Conservation (phyloP, 2,329 filamentous ascomycete genomes). For the Sporothrix inflata region DNA sequence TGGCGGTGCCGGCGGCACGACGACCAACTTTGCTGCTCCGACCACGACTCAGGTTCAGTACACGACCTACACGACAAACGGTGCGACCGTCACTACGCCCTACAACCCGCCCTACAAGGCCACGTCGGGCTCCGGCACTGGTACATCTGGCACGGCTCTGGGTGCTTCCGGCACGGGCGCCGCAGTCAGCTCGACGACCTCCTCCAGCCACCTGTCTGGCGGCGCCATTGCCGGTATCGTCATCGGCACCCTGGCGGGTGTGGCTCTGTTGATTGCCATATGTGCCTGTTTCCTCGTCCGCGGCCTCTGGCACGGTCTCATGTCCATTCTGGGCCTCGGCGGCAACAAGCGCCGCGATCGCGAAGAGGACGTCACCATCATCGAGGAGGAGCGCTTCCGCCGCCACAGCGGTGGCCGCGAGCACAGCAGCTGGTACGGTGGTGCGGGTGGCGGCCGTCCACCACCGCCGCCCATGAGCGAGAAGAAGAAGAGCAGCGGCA, state of each 20-base stretch:
- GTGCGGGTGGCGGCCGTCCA: slow-evolving; percentile 43
- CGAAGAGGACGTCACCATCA: slow-evolving; percentile 50
- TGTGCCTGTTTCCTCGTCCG: slow-evolving; percentile 75
- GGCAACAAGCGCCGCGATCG: slow-evolving; percentile 49
- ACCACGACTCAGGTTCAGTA: slow-evolving; percentile 38
- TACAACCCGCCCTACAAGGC: slow-evolving; percentile 56
- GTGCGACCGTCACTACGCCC: slow-evolving; percentile 56
- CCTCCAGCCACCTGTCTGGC: slow-evolving; percentile 55
- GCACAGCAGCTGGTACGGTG: slow-evolving; percentile 58
- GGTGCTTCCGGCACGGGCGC: slow-evolving; percentile 56
- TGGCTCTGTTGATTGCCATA: slow-evolving; percentile 68
- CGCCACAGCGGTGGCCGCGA: slow-evolving; percentile 54
- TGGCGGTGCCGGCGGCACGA: slow-evolving; percentile 34
- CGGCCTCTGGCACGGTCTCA: slow-evolving; percentile 62
- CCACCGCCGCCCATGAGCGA: slow-evolving; percentile 46
- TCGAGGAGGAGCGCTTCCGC: slow-evolving; percentile 63
- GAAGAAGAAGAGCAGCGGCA: slow-evolving; percentile 56
- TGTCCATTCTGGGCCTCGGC: slow-evolving; percentile 65
- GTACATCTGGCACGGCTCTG: slow-evolving; percentile 52
- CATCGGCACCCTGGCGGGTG: slow-evolving; percentile 70
- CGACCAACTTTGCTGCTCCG: slow-evolving; percentile 40
- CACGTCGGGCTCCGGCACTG: slow-evolving; percentile 57
- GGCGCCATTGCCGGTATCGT: slow-evolving; percentile 83
- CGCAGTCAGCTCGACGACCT: slow-evolving; percentile 47
- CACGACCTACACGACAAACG: slow-evolving; percentile 46